Conservation (phyloP, 1,139 yeast genomes). For the Candida pseudoviswanathii region DNA sequence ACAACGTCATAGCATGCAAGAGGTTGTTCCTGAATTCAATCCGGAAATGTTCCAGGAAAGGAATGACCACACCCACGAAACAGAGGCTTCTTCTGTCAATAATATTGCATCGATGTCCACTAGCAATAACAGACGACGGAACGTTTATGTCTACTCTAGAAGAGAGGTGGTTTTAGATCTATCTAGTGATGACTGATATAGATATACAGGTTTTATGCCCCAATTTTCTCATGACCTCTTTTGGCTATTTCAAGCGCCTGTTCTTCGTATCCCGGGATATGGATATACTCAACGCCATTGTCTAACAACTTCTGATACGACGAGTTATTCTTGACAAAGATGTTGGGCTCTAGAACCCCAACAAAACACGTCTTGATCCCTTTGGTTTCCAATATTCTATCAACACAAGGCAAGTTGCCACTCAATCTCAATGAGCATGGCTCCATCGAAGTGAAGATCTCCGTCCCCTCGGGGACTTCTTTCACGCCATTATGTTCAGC, state of each 20-base stretch:
- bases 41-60: slow-evolving; percentile 5
- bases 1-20: not conserved
- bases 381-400: slow-evolving; percentile 60
- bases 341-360: slow-evolving; percentile 89
- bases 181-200: slow-evolving; percentile 23
- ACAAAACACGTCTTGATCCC: slow-evolving; percentile 77
- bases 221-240: slow-evolving; percentile 65
- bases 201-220: slow-evolving; percentile 27
- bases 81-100: slow-evolving; percentile 5
- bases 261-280: slow-evolving; percentile 84
- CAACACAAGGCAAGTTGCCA: slow-evolving; percentile 88
- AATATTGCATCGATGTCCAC: slow-evolving; percentile 5
- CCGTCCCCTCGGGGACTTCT: slow-evolving; percentile 73
- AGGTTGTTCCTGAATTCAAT: slow-evolving; percentile 7
- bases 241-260: slow-evolving; percentile 72
- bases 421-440: slow-evolving; percentile 91
- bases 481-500: slow-evolving; percentile 28
- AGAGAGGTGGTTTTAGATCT: slow-evolving; percentile 52
- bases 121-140: slow-evolving; percentile 28
- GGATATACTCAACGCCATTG: slow-evolving; percentile 69
- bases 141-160: slow-evolving; percentile 59
- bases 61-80: not conserved
- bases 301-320: slow-evolving; percentile 57
- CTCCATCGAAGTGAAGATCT: slow-evolving; percentile 94
- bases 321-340: slow-evolving; percentile 77